Evolutionary conservation across 169 alveolate genomes (phyloP).

Genomic region (Babesia sp.): DNA sequence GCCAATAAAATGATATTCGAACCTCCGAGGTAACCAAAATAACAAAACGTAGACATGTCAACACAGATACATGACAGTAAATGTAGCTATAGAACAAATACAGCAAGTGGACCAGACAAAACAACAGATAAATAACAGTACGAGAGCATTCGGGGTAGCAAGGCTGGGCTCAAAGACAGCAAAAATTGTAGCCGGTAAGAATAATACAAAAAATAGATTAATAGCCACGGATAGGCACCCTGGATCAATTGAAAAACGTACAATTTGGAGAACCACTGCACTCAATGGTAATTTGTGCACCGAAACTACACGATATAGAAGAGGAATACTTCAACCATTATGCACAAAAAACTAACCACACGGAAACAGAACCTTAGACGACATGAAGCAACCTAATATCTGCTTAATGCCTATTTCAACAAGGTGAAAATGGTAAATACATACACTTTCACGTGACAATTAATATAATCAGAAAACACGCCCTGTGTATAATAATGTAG

Average conservation of each 20-base stretch:
- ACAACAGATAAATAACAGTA: not conserved
- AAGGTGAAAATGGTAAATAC: too few relatives aligned
- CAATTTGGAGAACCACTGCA: slow-evolving; percentile 94
- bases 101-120: slow-evolving; percentile 80
- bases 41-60: slow-evolving; percentile 5
- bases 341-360: not conserved
- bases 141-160: slow-evolving; percentile 90
- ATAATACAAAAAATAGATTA: slow-evolving; percentile 35
- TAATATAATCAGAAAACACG: too few relatives aligned
- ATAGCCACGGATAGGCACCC: slow-evolving; percentile 17
- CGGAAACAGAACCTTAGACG: not conserved
- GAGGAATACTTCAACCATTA: slow-evolving; percentile 78
- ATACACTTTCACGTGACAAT: too few relatives aligned
- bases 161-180: slow-evolving; percentile 89
- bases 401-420: not conserved
- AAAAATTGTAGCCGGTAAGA: slow-evolving; percentile 80
- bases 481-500: too few relatives aligned
- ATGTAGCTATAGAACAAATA: slow-evolving; percentile 89
- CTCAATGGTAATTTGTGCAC: slow-evolving; percentile 90
- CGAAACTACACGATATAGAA: slow-evolving; percentile 90
- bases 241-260: slow-evolving; percentile 79
- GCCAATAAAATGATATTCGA: slow-evolving; percentile 90
- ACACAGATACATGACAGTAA: slow-evolving; percentile 86
- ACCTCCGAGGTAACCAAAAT: slow-evolving; percentile 80
- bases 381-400: not conserved